Percentiles rank a stretch among this genome's conserved stretches.
phyloP scores from a whole-genome alignment of 2,329 filamentous ascomycete species.

The Ophiostoma tasmaniense region DNA sequence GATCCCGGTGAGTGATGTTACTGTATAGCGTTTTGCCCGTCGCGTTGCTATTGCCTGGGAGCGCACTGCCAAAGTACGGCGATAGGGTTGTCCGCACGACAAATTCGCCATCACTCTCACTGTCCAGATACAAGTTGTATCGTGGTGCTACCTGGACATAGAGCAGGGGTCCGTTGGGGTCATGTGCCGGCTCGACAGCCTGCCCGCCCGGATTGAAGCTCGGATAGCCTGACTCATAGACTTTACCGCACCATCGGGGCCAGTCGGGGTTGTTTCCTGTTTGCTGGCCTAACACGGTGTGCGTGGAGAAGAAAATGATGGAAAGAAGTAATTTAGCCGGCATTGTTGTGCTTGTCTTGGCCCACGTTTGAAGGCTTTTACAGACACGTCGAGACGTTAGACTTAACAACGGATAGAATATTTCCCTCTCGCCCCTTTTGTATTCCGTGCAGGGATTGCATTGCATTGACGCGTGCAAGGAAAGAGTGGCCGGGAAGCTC shows the following conservation, averaged over 20 bases:
- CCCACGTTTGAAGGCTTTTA: background rate
- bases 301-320: background rate
- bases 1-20: background rate
- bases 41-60: constrained; percentile 21
- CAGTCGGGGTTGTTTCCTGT: constrained; percentile 36
- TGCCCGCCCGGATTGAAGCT: constrained; percentile 39
- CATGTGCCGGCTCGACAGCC: constrained; percentile 29
- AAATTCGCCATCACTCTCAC: constrained; percentile 34
- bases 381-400: background rate
- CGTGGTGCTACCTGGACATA: constrained; percentile 38
- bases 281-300: constrained; percentile 20
- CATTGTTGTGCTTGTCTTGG: background rate
- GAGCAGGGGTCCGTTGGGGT: constrained; percentile 29
- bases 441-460: background rate
- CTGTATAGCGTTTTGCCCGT: constrained; percentile 9
- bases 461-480: background rate
- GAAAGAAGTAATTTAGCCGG: background rate
- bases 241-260: constrained; percentile 41
- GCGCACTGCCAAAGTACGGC: constrained; percentile 32
- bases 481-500: background rate
- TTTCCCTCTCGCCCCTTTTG: background rate
- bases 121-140: constrained; percentile 39
- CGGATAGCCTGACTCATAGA: constrained; percentile 34
- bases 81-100: constrained; percentile 37
- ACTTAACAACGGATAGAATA: background rate